These are phyloP conservation scores for Chlamydomonas eustigma DNA, from an alignment of 139 green algal species.

Conservation along the genomic window DNA sequence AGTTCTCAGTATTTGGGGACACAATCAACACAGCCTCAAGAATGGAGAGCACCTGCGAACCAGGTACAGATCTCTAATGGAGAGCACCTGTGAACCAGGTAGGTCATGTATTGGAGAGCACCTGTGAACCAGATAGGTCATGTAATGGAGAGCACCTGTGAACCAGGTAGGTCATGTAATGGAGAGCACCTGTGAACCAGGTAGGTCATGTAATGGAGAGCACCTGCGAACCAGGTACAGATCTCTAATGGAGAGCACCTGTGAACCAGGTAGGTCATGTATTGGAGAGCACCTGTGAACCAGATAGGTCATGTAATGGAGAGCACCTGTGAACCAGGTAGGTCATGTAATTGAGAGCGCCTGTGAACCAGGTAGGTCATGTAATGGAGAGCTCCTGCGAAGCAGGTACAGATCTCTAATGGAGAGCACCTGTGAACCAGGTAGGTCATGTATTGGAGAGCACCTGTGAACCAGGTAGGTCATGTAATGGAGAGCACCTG, in stretches of 20 bases:
- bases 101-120: slow-evolving; percentile 21
- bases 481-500: not conserved
- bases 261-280: slow-evolving; percentile 16
- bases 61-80: too few relatives aligned
- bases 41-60: slow-evolving; percentile 27
- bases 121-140: not conserved
- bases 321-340: not conserved
- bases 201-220: slow-evolving; percentile 22
- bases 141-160: not conserved
- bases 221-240: slow-evolving; percentile 10
- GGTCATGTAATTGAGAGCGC: not conserved
- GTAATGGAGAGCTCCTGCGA: slow-evolving; percentile 26
- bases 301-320: not conserved
- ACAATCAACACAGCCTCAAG: slow-evolving; percentile 25
- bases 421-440: slow-evolving; percentile 1
- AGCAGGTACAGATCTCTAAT: slow-evolving; percentile 5
- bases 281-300: slow-evolving; percentile 14
- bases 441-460: slow-evolving; percentile 21
- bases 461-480: not conserved
- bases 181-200: not conserved
- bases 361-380: not conserved
- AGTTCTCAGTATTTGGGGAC: slow-evolving; percentile 22
- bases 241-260: too few relatives aligned
- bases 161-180: not conserved
- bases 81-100: slow-evolving; percentile 2